Percentiles rank a stretch among this genome's conserved stretches.
These are phyloP conservation scores for Ustanciosporium gigantosporum DNA, from an alignment of 1,284 basidiomycete genomes.

Conservation along the genomic window DNA sequence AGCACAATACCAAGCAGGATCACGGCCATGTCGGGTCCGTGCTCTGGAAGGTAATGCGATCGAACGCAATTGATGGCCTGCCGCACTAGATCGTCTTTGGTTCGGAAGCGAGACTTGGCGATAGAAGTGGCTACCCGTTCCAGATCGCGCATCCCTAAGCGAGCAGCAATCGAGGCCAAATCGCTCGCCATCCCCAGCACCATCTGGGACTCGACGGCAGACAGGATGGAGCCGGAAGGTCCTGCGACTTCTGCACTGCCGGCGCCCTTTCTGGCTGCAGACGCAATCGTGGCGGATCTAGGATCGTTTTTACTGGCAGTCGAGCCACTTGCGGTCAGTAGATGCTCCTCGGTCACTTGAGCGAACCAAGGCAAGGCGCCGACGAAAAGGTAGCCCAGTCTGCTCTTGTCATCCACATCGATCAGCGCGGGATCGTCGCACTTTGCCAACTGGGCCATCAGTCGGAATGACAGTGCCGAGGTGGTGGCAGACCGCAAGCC, in stretches of 20 bases:
- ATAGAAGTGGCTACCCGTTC: constrained; percentile 86
- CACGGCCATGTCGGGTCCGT: constrained; percentile 76
- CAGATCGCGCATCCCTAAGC: constrained; percentile 75
- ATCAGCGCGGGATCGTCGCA: constrained; percentile 72
- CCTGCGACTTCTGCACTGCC: neutral
- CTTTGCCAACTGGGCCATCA: constrained; percentile 72
- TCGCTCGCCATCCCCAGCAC: constrained; percentile 76
- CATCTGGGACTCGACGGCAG: constrained; percentile 68
- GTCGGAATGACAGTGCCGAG: constrained; percentile 70
- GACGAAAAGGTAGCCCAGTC: constrained; percentile 81
- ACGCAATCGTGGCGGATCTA: constrained; percentile 6
- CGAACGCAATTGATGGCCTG: constrained; percentile 83
- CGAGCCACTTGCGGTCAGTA: constrained; percentile 13
- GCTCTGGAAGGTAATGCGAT: constrained; percentile 71
- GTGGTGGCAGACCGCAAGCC: constrained; percentile 81
- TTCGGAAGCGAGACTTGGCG: constrained; percentile 82
- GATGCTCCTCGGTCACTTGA: constrained; percentile 69
- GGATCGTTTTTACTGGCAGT: constrained; percentile 21
- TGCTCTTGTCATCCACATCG: constrained; percentile 69
- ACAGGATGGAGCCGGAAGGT: constrained; percentile 22
- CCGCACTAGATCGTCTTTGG: constrained; percentile 88
- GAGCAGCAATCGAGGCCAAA: constrained; percentile 73
- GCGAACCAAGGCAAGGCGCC: constrained; percentile 86
- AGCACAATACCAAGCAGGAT: constrained; percentile 83
- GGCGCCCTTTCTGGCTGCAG: constrained; percentile 5